Conservation (phyloP, 352 stramenopile genomes). For the Phytophthora sp. region DNA sequence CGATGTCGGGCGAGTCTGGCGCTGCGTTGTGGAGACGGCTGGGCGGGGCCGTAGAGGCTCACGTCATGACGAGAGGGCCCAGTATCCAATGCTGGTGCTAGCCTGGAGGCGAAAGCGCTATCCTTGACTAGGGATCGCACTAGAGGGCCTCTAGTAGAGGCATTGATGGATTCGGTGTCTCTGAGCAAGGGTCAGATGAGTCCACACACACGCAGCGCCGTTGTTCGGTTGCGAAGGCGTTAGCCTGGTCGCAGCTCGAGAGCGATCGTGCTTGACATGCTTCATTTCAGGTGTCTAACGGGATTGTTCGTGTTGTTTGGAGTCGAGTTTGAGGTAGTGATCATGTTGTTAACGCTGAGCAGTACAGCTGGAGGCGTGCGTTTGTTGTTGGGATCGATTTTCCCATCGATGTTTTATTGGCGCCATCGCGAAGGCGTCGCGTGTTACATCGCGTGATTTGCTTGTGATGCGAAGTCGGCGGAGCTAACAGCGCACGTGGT, state of each 20-base stretch:
- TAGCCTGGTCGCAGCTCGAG: slow-evolving; percentile 1
- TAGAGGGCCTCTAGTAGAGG: too few species aligned
- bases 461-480: too few species aligned
- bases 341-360: not conserved
- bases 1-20: not conserved
- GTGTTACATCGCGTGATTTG: slow-evolving; percentile 3
- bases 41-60: not conserved
- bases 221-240: slow-evolving; percentile 8
- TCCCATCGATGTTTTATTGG: not conserved
- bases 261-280: not conserved
- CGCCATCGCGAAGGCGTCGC: too few species aligned
- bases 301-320: not conserved
- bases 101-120: not conserved
- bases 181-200: too few species aligned
- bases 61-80: not conserved
- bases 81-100: slow-evolving; percentile 8
- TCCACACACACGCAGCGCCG: too few species aligned
- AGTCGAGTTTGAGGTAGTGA: not conserved
- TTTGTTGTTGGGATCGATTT: not conserved
- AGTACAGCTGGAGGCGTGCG: not conserved
- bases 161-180: too few species aligned
- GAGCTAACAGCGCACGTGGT: not conserved
- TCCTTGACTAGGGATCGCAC: too few species aligned
- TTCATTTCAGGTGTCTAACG: slow-evolving; percentile 1
- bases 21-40: not conserved